These are phyloP conservation scores for Paralagenidium karlingii DNA, from an alignment of 352 stramenopile species.

Conservation along the genomic window DNA sequence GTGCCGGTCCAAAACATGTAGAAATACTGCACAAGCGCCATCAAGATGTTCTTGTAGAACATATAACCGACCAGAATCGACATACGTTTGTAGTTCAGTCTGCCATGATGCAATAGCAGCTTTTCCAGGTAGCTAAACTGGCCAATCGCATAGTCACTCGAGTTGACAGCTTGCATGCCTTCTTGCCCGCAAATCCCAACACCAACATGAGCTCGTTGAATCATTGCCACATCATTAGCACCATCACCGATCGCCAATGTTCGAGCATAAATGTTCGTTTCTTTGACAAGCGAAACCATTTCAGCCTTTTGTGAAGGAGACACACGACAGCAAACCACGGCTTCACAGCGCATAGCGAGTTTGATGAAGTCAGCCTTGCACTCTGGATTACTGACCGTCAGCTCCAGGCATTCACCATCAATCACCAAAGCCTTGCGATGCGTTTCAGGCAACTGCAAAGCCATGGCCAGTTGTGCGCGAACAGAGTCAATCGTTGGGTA, in stretches of 20 bases:
- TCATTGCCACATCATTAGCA: constrained; percentile 93
- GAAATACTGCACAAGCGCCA: constrained; percentile 84
- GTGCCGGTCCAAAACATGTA: constrained; percentile 87
- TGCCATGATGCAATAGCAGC: constrained; percentile 94
- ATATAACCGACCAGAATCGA: constrained; percentile 91
- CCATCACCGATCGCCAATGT: constrained; percentile 89
- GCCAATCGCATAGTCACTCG: constrained; percentile 94
- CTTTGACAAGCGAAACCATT: constrained; percentile 51
- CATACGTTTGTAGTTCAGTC: constrained; percentile 96
- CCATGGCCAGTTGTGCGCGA: constrained; percentile 8
- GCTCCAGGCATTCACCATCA: constrained; percentile 51
- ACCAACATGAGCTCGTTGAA: constrained; percentile 83
- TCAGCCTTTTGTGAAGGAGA: constrained; percentile 76
- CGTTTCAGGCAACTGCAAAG: neutral
- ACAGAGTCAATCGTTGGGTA: constrained; percentile 29
- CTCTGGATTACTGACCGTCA: constrained; percentile 33
- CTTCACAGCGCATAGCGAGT: constrained; percentile 52
- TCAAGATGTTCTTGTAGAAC: constrained; percentile 98
- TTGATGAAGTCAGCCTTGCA: constrained; percentile 51
- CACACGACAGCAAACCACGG: constrained; percentile 74
- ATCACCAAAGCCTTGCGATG: constrained; percentile 48
- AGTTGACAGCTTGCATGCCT: constrained; percentile 94
- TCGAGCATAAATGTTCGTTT: constrained; percentile 26
- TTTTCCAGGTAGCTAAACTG: constrained; percentile 94
- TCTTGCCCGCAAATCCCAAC: constrained; percentile 87